Evolutionary conservation across 2,329 filamentous ascomycete species (phyloP), one percentile per base, ranked within the genome.

Genomic region (Pseudocercospora vitis): DNA sequence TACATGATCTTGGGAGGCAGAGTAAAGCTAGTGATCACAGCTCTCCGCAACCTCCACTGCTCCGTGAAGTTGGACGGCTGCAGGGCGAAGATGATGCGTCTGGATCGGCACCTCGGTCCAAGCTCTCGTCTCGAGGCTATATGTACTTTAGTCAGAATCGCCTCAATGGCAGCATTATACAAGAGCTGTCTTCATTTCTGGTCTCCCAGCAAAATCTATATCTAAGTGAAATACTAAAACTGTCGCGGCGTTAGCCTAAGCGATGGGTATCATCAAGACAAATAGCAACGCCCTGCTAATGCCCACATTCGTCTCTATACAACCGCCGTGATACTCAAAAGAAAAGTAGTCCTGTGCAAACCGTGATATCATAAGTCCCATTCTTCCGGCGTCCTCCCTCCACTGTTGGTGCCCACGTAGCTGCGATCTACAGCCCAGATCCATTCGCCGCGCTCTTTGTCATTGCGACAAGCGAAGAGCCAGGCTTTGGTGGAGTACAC

Each of bases 381-480:
- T 32, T 61, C 60, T 50, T 64, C 58, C 2, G 61, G 59, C 28
- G 62, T 57, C 39, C 57, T 35, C 8, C 55, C 57, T 16, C 63
- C 53, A 52, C 53, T 58, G n/a, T 62, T 69, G 64, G 84, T 83
- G 70, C 81, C 50, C 9, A 37, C 35, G 85, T 62, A 45, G 42
- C 42, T 45, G n/a, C 96, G 88, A 72, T 99, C 94, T 63, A 99
- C 90, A 66, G 88, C 87, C 71, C 95, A 82, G 63, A 99, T 96
- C 94, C 94, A 99, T 70, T 97, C 94, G 63, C 91, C 86, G 78
- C 96, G 96, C 71, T 96, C 91, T 45, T 86, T 81, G 75, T 96
- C 92, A 65, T 85, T 92, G 54, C 91, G 81, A 19, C 91, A 89
- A 11, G 91, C 89, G 71, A 99, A 97, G 33, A 99, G 78, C 82